A percentile compares a stretch with the other conserved stretches of the same genome.
phyloP scores from a whole-genome alignment of 1,139 yeast genomes.

The Yamadazyma spencermartinsiae region DNA sequence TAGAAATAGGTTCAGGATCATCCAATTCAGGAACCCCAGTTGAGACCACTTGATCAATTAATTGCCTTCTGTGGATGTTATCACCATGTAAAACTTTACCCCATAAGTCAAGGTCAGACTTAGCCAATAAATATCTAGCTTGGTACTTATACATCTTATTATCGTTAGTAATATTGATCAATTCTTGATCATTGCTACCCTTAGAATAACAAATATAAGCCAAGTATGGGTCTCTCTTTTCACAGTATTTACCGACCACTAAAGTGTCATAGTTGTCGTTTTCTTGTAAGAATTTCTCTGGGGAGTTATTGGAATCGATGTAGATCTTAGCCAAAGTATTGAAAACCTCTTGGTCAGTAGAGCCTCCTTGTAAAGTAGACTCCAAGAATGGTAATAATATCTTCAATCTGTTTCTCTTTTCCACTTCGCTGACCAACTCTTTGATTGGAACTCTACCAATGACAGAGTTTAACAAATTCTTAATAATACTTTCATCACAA shows the following conservation, averaged over 20 bases:
- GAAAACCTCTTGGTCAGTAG: slow-evolving; percentile 87
- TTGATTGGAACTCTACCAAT: slow-evolving; percentile 93
- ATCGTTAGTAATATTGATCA: slow-evolving; percentile 89
- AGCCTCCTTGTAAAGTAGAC: slow-evolving; percentile 82
- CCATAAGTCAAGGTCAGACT: slow-evolving; percentile 87
- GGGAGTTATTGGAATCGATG: slow-evolving; percentile 95
- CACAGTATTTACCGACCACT: slow-evolving; percentile 97
- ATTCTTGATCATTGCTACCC: slow-evolving; percentile 88
- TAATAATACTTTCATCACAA: slow-evolving; percentile 89
- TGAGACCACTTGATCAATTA: slow-evolving; percentile 91
- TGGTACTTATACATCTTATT: slow-evolving; percentile 98
- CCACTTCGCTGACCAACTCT: slow-evolving; percentile 90
- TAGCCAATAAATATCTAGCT: slow-evolving; percentile 86
- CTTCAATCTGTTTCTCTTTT: slow-evolving; percentile 92
- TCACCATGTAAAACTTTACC: slow-evolving; percentile 70
- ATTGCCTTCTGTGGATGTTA: slow-evolving; percentile 83
- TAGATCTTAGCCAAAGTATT: slow-evolving; percentile 96
- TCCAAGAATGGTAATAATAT: slow-evolving; percentile 90
- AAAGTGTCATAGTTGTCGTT: slow-evolving; percentile 86
- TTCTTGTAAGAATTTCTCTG: slow-evolving; percentile 94
- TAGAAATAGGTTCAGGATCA: slow-evolving; percentile 94
- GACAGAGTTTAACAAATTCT: slow-evolving; percentile 78
- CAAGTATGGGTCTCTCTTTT: slow-evolving; percentile 96
- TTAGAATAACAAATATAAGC: slow-evolving; percentile 97
- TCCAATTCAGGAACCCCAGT: slow-evolving; percentile 95